Conservation (phyloP, 768 basidiomycete species). For the Lactarius evosmus region DNA sequence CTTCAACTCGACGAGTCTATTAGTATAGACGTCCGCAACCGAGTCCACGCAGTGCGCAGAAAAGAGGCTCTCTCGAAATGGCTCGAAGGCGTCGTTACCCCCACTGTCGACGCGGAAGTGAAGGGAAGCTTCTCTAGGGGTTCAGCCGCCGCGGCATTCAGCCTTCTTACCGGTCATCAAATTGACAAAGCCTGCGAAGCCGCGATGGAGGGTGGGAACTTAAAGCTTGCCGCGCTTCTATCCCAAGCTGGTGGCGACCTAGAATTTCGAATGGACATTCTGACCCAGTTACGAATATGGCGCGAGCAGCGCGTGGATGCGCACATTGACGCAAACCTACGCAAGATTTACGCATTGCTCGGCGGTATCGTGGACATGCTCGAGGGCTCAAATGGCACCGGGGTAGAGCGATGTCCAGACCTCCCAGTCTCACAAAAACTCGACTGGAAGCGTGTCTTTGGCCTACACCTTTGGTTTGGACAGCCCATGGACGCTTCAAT, state of each 20-base stretch:
- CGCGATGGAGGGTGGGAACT: conserved; percentile 70
- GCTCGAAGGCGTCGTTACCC: conserved; percentile 71
- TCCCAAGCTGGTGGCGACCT: conserved; percentile 81
- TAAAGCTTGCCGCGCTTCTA: conserved; percentile 85
- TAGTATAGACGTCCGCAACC: conserved; percentile 59
- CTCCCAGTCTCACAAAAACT: conserved; percentile 65
- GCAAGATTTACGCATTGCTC: conserved; percentile 80
- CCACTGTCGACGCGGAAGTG: conserved; percentile 70
- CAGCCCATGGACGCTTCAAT: conserved; percentile 68
- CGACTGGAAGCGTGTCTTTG: conserved; percentile 95
- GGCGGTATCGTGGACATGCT: conserved; percentile 69
- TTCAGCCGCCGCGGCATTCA: conserved; percentile 59
- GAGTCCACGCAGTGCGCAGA: conserved; percentile 61
- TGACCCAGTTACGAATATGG: conserved; percentile 80
- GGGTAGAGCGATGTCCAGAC: conserved; percentile 51
- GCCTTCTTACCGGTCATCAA: conserved; percentile 82
- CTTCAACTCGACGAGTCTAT: conserved; percentile 54
- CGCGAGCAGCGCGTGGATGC: conserved; percentile 67
- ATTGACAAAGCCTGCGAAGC: conserved; percentile 75
- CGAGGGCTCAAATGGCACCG: conserved; percentile 51
- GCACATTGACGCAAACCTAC: conserved; percentile 62
- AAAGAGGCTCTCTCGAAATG: conserved; percentile 80
- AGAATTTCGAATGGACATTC: conserved; percentile 68
- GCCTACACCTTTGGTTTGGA: conserved; percentile 86
- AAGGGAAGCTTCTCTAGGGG: conserved; percentile 45